Base-by-base conservation (phyloP, 228 moss, liverwort and hornwort genomes). In the Sphagnum fallax region DNA sequence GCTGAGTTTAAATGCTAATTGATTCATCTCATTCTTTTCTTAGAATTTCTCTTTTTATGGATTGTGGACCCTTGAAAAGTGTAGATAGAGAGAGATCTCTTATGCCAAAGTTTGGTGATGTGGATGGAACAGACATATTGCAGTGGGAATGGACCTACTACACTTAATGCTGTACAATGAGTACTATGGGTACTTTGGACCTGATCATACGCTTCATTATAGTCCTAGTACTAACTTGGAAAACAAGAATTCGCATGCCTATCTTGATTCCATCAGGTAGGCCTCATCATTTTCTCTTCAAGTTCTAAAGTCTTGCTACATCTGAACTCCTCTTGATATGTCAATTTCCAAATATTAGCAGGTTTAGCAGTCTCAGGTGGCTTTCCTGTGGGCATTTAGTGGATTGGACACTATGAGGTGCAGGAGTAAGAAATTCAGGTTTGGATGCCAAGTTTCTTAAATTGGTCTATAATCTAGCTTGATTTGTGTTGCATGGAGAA, bases 131-230 rank as follows among this genome's bases (percentile, higher is more conserved):
- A 94, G 95, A 92, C 95, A 88, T 59, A 90, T 95, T 70, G 95
- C 95, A 73, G 92, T 92, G 66, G 95, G 90, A 66, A 81, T 87
- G 79, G 95, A 95, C 64, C 80, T 95, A 53, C 90, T 89, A 75
- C 90, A 95, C 71, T 92, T 81, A 71, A 79, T 95, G 82, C 95
- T 92, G 48, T 80, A 78, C 48, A 90, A 92, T 63, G 92, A 90
- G 66, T 92, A 95, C 64, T 92, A 92, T 50, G 95, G 92, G 75
- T 92, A 92, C 71, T 95, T 92, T 75, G 95, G 92, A 50, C 95
- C 92, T 73, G 92, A 95, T 76, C 88, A 90, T 70, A 87, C 85
- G 50, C 87, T 95, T 58, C 92, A 95, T 63, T 82, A 92, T 14
- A 82, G 92, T 72, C 90, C 95, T 62, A 87, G 92, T 79, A 32